Base-by-base conservation (phyloP, 768 basidiomycete species). In the Rhodotorula kratochvilovae region DNA sequence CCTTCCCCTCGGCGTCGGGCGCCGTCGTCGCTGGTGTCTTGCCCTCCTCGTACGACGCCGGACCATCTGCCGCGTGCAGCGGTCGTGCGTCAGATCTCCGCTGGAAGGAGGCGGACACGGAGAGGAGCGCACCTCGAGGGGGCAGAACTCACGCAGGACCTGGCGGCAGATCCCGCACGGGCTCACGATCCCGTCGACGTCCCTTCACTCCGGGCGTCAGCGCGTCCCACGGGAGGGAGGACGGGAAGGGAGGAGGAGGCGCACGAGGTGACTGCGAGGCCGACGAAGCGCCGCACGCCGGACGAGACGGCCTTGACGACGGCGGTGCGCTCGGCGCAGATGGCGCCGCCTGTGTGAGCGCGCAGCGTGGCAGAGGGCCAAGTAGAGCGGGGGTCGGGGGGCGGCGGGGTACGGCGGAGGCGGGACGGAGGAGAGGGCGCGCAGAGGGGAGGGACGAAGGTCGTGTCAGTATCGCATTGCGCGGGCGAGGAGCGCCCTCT, bases 141-240 rank as follows among this genome's bases (percentile, higher is more conserved):
- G 80, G 76, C 90, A 92, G 76, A 95, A 94, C 77, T 95, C 92
- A 11, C 75, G 50, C 43, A 78, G 62, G 65, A 96, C 85, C 79
- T 97, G 94, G 15, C 95, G 88, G 76, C 94, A 99, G 58, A 94
- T 87, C 4, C 95, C 95, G 79, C 96, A 98, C 0, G 95, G 95
- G 3, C 92, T 89, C 58, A 90, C 82, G 0, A 87, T 79, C 0
- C 83, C 78, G 0, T 84, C 76, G 5, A 94, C 87, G 73, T 95
- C 89, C 29, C 91, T 93, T 77, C 31, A 39, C 51, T 31, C 23
- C 48, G 17, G 29, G 21, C 3, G 6, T 17, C 29, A 35, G 27
- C 10, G 53, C 33, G 33, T 42, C 39, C 15, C 36, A 31, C 8
- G 29, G 25, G 1, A 21, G 43, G 25, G 16, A 43, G 59, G 12